A percentile compares a stretch with the other conserved stretches of the same genome.
phyloP scores from a whole-genome alignment of 306 rosid species.

The Fragaria vesca region DNA sequence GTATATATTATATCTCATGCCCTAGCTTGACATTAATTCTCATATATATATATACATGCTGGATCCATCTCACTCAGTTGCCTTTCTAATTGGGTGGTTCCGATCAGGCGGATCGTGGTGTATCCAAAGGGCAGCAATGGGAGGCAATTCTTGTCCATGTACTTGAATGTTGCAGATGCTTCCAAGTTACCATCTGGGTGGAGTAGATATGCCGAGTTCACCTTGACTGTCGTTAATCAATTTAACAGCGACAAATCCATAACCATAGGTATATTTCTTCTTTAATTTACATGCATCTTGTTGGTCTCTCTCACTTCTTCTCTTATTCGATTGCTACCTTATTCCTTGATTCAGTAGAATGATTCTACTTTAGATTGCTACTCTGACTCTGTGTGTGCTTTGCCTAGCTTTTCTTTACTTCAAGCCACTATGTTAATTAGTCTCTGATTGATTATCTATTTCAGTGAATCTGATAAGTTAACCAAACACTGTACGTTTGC shows the following conservation, averaged over 20 bases:
- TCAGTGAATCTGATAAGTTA: neutral
- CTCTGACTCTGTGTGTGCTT: no score
- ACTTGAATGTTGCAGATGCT: conserved; percentile 18
- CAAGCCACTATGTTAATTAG: no score
- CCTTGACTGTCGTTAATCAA: conserved; percentile 21
- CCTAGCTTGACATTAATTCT: no score
- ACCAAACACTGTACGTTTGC: no score
- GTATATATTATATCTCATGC: neutral
- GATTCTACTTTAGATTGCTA: neutral
- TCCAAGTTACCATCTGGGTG: conserved; percentile 10
- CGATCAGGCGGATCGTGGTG: conserved; percentile 13
- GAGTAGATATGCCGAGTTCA: conserved; percentile 14
- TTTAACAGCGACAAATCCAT: conserved; percentile 2
- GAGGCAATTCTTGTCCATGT: conserved; percentile 10
- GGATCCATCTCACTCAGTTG: neutral
- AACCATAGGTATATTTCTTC: neutral
- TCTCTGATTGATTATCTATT: neutral
- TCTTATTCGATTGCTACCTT: neutral
- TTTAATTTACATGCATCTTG: neutral
- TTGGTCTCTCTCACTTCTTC: neutral
- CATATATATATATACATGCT: neutral
- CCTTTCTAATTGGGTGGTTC: neutral
- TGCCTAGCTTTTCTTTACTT: neutral
- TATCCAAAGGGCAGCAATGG: conserved; percentile 21
- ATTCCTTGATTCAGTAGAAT: neutral